These are phyloP conservation scores for Acanthamoeba royreba DNA, from an alignment of 208 protist species.

Conservation along the genomic window DNA sequence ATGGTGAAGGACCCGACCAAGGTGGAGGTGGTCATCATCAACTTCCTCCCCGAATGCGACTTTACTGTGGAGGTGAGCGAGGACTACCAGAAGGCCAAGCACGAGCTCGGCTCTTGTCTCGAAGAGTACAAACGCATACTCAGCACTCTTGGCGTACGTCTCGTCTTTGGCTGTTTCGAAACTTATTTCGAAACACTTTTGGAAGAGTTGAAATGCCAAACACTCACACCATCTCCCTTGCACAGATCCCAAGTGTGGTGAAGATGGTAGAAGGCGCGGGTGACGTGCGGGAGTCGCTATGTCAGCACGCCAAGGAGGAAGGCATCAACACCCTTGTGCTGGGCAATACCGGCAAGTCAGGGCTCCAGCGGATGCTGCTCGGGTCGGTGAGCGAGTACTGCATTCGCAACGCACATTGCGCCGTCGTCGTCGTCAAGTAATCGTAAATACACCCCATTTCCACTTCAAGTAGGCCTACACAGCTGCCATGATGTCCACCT, in stretches of 20 bases:
- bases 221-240: too few species aligned
- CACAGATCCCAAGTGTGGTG: conserved; percentile 24
- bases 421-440: conserved; percentile 25
- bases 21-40: conserved; percentile 26
- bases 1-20: neutral
- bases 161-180: too few species aligned
- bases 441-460: too few species aligned
- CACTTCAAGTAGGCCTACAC: too few species aligned
- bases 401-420: conserved; percentile 3
- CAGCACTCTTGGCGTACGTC: neutral
- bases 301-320: conserved; percentile 27
- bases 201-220: too few species aligned
- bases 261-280: neutral
- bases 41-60: conserved; percentile 9
- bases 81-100: conserved; percentile 45
- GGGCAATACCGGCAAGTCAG: conserved; percentile 20
- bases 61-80: conserved; percentile 3
- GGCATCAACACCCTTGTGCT: conserved; percentile 1
- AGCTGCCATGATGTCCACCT: too few species aligned
- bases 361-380: neutral
- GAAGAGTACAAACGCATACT: conserved; percentile 34
- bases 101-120: neutral
- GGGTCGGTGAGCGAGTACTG: conserved; percentile 25
- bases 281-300: conserved; percentile 22
- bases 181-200: too few species aligned